phyloP scores from a whole-genome alignment of 2,329 filamentous ascomycete species.

The Purpureocillium lavendulum region DNA sequence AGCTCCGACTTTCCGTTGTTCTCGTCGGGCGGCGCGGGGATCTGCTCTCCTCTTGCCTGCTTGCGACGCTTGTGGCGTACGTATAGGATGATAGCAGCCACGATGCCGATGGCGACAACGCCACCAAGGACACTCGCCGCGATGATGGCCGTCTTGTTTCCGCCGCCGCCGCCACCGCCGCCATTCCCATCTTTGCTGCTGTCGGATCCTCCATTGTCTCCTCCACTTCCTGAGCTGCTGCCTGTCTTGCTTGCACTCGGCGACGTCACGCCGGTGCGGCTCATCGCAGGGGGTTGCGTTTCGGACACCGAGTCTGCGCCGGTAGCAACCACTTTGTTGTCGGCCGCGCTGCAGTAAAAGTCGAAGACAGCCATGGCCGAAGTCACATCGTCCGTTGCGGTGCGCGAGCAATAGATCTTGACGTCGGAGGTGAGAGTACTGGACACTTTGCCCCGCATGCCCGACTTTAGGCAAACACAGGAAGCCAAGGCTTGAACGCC shows the following conservation, averaged over 20 bases:
- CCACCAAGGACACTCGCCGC: conserved; percentile 19
- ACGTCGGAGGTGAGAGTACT: conserved; percentile 35
- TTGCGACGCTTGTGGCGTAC: conserved; percentile 23
- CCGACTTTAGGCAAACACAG: conserved; percentile 42
- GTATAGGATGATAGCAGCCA: conserved; percentile 25
- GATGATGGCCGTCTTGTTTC: conserved; percentile 22
- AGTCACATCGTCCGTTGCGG: conserved; percentile 32
- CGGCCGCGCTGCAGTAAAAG: conserved; percentile 42
- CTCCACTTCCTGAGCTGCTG: conserved; percentile 2
- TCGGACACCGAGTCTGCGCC: conserved; percentile 27
- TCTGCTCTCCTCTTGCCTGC: conserved; percentile 12
- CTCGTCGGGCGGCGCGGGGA: conserved; percentile 8
- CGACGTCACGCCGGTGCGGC: conserved; percentile 6
- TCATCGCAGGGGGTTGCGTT: conserved; percentile 9
- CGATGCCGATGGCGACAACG: conserved; percentile 16
- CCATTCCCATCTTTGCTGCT: conserved; percentile 5
- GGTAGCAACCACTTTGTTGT: conserved; percentile 29
- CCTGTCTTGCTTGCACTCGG: conserved; percentile 6
- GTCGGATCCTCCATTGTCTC: conserved; percentile 1
- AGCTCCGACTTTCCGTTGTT: conserved; percentile 10
- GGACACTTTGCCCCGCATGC: conserved; percentile 33
- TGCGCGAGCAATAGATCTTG: conserved; percentile 34
- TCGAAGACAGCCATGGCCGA: conserved; percentile 37
- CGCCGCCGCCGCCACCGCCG: conserved; percentile 3
- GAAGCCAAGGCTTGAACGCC: conserved; percentile 42